A percentile compares a stretch with the other conserved stretches of the same genome.
Evolutionary conservation across 768 basidiomycete species (phyloP).

Genomic region (Tubosaeta brunneosetosa): DNA sequence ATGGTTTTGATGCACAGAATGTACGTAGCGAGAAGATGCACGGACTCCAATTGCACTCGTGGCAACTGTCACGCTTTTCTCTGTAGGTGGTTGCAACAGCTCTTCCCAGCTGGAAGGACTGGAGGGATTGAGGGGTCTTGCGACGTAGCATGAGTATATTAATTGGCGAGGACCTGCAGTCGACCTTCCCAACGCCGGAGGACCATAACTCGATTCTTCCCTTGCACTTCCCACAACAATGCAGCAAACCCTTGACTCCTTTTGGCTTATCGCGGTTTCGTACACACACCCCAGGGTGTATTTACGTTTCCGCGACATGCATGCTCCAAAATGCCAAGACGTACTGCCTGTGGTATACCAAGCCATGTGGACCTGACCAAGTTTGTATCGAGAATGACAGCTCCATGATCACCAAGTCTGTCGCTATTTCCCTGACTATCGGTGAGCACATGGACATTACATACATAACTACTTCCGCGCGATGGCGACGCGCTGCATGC

Average conservation of each 20-base stretch:
- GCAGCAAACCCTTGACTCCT: background rate
- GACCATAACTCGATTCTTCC: background rate
- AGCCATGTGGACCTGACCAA: background rate
- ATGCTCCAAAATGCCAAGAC: background rate
- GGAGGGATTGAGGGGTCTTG: background rate
- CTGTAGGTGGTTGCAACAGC: background rate
- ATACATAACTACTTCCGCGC: background rate
- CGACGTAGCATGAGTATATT: background rate
- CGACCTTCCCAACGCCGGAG: background rate
- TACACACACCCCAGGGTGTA: background rate
- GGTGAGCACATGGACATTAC: background rate
- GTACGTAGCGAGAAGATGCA: background rate
- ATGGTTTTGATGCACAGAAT: background rate
- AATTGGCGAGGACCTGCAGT: background rate
- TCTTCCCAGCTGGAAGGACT: background rate
- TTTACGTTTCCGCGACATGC: background rate
- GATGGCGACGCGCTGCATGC: background rate
- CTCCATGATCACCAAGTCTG: background rate
- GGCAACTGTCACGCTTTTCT: background rate
- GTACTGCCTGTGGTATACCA: background rate
- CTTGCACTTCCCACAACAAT: background rate
- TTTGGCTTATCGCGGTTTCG: background rate
- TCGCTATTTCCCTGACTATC: background rate
- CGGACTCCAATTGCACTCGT: background rate
- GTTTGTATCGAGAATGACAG: background rate